Conservation (phyloP, 176 grass and related monocot species). For the Tillandsia fasciculata region DNA sequence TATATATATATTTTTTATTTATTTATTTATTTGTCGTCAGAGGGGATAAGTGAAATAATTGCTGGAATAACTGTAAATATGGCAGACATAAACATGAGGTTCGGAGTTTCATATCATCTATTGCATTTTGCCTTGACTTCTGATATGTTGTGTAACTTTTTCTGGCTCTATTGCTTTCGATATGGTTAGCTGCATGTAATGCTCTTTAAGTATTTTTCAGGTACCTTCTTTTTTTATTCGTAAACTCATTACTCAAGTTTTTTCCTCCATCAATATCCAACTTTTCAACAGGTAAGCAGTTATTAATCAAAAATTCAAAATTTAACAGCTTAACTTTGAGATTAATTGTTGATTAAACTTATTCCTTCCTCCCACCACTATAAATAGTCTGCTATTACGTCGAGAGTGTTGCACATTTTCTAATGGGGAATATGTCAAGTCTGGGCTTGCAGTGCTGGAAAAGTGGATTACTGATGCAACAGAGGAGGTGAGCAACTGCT, state of each 20-base stretch:
- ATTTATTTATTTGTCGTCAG: too few species aligned
- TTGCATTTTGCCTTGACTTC: not conserved
- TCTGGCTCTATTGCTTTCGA: not conserved
- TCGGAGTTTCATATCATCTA: not conserved
- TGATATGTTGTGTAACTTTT: not conserved
- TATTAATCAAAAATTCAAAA: not conserved
- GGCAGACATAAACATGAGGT: not conserved
- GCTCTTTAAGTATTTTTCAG: slow-evolving; percentile 30
- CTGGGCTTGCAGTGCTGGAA: slow-evolving; percentile 70
- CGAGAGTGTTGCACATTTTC: slow-evolving; percentile 92
- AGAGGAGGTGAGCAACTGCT: slow-evolving; percentile 43
- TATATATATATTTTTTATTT: too few species aligned
- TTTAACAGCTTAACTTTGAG: not conserved
- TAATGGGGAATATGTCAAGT: slow-evolving; percentile 93
- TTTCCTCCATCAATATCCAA: slow-evolving; percentile 89
- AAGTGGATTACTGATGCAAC: slow-evolving; percentile 75
- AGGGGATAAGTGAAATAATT: too few species aligned
- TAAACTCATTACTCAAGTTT: slow-evolving; percentile 90
- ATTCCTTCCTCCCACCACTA: slow-evolving; percentile 4
- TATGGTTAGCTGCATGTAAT: not conserved
- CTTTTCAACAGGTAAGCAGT: slow-evolving; percentile 66
- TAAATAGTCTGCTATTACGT: slow-evolving; percentile 55
- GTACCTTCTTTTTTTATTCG: slow-evolving; percentile 84
- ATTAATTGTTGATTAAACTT: not conserved
- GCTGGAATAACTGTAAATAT: too few species aligned